A percentile compares a stretch with the other conserved stretches of the same genome.
These are phyloP conservation scores for Blastobotrys muscicola DNA, from an alignment of 805 yeast genomes.

Conservation along the genomic window DNA sequence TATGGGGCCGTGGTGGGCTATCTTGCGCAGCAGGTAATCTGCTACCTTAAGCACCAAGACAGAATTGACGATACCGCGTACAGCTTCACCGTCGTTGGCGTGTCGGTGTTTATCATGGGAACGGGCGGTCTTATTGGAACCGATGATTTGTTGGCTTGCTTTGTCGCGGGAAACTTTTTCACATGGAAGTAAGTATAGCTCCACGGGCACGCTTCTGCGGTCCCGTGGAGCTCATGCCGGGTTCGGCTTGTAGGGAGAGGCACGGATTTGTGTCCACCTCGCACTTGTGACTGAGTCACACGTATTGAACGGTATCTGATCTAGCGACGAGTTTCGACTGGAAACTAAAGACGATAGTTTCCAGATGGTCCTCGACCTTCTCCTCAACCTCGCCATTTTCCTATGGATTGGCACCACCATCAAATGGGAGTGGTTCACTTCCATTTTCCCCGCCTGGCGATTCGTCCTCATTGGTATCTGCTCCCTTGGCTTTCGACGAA, in stretches of 20 bases:
- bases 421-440: constrained; percentile 59
- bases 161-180: constrained; percentile 64
- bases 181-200: constrained; percentile 43
- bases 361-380: constrained; percentile 54
- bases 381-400: constrained; percentile 57
- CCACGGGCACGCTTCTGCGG: neutral
- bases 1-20: constrained; percentile 48
- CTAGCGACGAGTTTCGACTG: constrained; percentile 45
- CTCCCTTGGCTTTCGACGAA: constrained; percentile 27
- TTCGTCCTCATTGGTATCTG: constrained; percentile 26
- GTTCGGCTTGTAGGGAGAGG: too few relatives aligned
- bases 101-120: constrained; percentile 49
- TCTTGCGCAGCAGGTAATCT: constrained; percentile 40
- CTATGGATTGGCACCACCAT: constrained; percentile 61
- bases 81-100: constrained; percentile 43
- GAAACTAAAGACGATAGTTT: constrained; percentile 53
- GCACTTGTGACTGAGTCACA: too few relatives aligned
- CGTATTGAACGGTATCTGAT: constrained; percentile 1
- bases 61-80: constrained; percentile 55
- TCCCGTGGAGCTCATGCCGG: too few relatives aligned
- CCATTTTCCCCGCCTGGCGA: constrained; percentile 26
- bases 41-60: constrained; percentile 37
- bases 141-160: constrained; percentile 63
- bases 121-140: constrained; percentile 58
- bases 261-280: too few relatives aligned